phyloP scores from a whole-genome alignment of 768 basidiomycete genomes.

The Infundibulicybe gibba region DNA sequence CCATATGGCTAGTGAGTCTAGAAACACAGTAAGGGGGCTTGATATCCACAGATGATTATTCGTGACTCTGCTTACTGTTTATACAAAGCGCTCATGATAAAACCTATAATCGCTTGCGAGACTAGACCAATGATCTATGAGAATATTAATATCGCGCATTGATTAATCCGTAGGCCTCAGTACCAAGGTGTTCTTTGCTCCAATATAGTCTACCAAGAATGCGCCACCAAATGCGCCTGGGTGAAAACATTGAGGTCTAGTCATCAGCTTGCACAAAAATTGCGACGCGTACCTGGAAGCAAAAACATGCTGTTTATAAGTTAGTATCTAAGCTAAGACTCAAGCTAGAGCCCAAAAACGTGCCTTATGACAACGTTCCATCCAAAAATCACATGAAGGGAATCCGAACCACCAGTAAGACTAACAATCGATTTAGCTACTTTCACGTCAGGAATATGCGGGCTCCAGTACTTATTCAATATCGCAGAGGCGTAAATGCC shows the following conservation, averaged over 20 bases:
- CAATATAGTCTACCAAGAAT: slow-evolving; percentile 69
- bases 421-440: slow-evolving; percentile 24
- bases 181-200: slow-evolving; percentile 74
- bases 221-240: slow-evolving; percentile 66
- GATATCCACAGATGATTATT: neutral
- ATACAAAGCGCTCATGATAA: slow-evolving; percentile 87
- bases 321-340: neutral
- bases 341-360: slow-evolving; percentile 9
- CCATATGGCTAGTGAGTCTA: slow-evolving; percentile 59
- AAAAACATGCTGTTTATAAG: slow-evolving; percentile 23
- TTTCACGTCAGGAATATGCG: neutral
- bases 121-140: slow-evolving; percentile 67
- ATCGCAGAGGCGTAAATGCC: slow-evolving; percentile 78
- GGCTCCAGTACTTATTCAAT: slow-evolving; percentile 44
- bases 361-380: slow-evolving; percentile 89
- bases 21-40: too few relatives aligned
- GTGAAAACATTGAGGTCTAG: slow-evolving; percentile 35
- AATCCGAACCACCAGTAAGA: slow-evolving; percentile 49
- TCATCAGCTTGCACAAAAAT: neutral
- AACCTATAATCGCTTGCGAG: slow-evolving; percentile 72
- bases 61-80: slow-evolving; percentile 30
- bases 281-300: slow-evolving; percentile 25
- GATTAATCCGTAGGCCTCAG: slow-evolving; percentile 1
- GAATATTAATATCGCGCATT: neutral
- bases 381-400: slow-evolving; percentile 65